These are phyloP conservation scores for Vaccinium myrtillus DNA, from an alignment of 148 eudicot genomes.

Conservation along the genomic window DNA sequence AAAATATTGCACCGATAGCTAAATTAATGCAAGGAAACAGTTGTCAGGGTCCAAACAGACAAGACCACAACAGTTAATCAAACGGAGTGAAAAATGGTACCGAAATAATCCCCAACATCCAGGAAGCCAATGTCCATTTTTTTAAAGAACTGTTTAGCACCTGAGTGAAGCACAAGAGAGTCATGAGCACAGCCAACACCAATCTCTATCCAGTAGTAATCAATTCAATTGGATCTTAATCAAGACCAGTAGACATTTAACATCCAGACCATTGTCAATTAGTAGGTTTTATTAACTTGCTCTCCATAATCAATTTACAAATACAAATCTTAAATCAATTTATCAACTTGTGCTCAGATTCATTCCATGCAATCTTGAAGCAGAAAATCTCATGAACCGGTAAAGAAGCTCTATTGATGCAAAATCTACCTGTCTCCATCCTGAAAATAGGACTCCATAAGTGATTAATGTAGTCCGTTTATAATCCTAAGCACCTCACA, in stretches of 20 bases:
- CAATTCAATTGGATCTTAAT: neutral
- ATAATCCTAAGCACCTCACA: neutral
- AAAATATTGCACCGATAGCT: slow-evolving; percentile 85
- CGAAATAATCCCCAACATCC: slow-evolving; percentile 65
- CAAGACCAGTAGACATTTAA: neutral
- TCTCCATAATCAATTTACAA: neutral
- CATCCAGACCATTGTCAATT: neutral
- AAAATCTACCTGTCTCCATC: neutral
- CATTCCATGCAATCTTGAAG: neutral
- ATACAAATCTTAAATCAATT: neutral
- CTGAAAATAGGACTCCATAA: neutral
- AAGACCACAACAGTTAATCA: neutral
- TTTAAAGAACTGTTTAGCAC: slow-evolving; percentile 46
- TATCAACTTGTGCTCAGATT: neutral
- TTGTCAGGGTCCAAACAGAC: slow-evolving; percentile 14
- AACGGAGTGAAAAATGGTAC: slow-evolving; percentile 29
- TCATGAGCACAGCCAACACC: neutral
- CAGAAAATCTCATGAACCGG: neutral
- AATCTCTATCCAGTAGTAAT: neutral
- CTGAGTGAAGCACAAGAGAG: slow-evolving; percentile 33
- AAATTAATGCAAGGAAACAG: slow-evolving; percentile 25
- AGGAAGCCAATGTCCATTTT: slow-evolving; percentile 48
- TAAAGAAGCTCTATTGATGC: neutral
- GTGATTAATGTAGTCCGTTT: neutral
- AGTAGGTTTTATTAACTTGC: neutral